Percentiles rank a stretch among this genome's conserved stretches.
These are phyloP conservation scores for Globisporangium paroecandrum DNA, from an alignment of 352 stramenopile genomes.

Conservation along the genomic window DNA sequence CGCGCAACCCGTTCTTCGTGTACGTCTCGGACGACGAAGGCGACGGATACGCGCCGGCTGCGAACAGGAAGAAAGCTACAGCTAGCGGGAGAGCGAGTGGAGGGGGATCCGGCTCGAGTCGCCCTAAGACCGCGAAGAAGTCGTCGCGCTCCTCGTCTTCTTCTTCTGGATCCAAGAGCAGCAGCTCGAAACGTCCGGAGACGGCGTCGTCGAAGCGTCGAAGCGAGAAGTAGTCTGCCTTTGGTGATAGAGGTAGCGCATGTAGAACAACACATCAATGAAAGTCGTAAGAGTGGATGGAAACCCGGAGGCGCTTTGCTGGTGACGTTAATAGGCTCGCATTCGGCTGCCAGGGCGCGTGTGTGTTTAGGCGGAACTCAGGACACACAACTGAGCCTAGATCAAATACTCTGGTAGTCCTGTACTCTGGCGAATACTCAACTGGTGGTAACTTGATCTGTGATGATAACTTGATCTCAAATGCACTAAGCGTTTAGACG, in stretches of 20 bases:
- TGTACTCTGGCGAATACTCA: background rate
- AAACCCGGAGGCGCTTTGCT: background rate
- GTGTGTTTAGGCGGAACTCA: background rate
- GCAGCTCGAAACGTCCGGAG: constrained; percentile 48
- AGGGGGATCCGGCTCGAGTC: constrained; percentile 20
- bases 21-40: constrained; percentile 82
- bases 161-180: constrained; percentile 33
- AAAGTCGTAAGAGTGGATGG: background rate
- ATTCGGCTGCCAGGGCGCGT: background rate
- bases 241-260: background rate
- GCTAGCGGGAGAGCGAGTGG: background rate
- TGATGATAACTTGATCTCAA: background rate
- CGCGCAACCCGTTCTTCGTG: constrained; percentile 77
- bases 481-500: background rate
- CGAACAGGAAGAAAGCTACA: constrained; percentile 40
- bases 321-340: background rate
- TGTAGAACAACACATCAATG: background rate
- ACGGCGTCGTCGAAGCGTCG: constrained; percentile 53
- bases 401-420: background rate
- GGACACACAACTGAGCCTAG: background rate
- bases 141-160: constrained; percentile 22
- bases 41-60: constrained; percentile 69
- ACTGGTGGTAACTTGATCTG: background rate
- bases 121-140: constrained; percentile 64
- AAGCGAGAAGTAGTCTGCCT: constrained; percentile 33